Evolutionary conservation across 1,284 basidiomycete genomes (phyloP).

Genomic region (Mycena sp.): DNA sequence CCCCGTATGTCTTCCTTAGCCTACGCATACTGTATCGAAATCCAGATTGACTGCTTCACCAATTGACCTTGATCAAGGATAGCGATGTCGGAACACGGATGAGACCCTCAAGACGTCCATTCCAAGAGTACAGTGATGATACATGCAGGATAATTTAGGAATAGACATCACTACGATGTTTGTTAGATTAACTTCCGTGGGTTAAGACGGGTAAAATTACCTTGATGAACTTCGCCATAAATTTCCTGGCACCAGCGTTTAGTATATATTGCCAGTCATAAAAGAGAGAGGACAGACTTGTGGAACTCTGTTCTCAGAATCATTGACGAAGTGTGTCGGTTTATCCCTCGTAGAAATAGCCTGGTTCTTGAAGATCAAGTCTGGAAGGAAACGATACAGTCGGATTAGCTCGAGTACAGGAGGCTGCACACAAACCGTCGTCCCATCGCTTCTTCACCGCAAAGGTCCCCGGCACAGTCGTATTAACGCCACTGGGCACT

Average conservation of each 20-base stretch:
- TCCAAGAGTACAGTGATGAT: constrained; percentile 13
- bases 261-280: constrained; percentile 14
- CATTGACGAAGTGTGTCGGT: constrained; percentile 88
- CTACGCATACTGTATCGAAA: constrained; percentile 22
- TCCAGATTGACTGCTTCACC: constrained; percentile 12
- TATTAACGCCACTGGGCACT: constrained; percentile 69
- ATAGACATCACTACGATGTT: not conserved
- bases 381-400: constrained; percentile 48
- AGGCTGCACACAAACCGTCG: constrained; percentile 67
- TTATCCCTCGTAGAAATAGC: constrained; percentile 76
- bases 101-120: not conserved
- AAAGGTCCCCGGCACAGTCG: constrained; percentile 84
- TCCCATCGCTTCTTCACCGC: constrained; percentile 95
- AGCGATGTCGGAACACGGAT: not conserved
- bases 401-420: not conserved
- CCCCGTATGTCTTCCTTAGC: constrained; percentile 14
- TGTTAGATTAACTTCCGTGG: not conserved
- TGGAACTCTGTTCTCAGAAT: constrained; percentile 94
- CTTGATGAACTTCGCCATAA: constrained; percentile 84
- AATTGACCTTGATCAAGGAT: not conserved
- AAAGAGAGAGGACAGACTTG: constrained; percentile 59
- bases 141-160: not conserved
- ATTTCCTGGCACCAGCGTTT: constrained; percentile 62
- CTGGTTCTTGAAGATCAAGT: constrained; percentile 98
- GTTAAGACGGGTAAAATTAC: constrained; percentile 42